Evolutionary conservation across 176 grass and related monocot species (phyloP).

Genomic region (Eleusine indica): DNA sequence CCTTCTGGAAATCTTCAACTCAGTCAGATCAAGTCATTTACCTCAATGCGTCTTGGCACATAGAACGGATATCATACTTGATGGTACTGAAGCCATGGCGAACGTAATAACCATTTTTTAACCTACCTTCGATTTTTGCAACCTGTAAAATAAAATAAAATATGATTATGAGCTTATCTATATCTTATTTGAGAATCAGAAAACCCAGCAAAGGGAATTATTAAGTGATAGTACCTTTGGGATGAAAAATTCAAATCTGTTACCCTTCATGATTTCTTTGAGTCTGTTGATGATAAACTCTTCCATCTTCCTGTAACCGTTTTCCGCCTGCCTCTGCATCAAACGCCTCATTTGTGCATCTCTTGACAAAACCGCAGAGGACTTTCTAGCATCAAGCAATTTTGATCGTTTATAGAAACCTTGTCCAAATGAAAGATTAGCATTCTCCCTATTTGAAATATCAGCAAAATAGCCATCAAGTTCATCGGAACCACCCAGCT

Average conservation of each 20-base stretch:
- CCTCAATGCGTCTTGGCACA: constrained; percentile 96
- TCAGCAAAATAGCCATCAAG: constrained; percentile 66
- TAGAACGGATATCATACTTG: constrained; percentile 90
- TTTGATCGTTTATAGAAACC: constrained; percentile 97
- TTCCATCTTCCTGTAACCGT: constrained; percentile 79
- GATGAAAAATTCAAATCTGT: constrained; percentile 81
- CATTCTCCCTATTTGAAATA: constrained; percentile 60
- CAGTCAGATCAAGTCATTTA: constrained; percentile 51
- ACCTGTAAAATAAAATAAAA: constrained; percentile 62
- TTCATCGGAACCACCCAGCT: constrained; percentile 70
- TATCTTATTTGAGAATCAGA: neutral
- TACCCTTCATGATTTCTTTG: constrained; percentile 90
- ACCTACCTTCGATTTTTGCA: constrained; percentile 89
- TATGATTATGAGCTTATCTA: neutral
- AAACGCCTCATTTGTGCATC: constrained; percentile 97
- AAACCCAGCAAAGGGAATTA: constrained; percentile 7
- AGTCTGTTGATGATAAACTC: constrained; percentile 77
- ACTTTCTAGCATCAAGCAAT: constrained; percentile 92
- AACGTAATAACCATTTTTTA: constrained; percentile 92
- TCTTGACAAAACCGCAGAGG: constrained; percentile 81
- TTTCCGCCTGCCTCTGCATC: constrained; percentile 90
- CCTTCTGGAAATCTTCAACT: constrained; percentile 25
- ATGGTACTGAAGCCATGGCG: constrained; percentile 86
- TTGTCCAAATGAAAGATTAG: constrained; percentile 76
- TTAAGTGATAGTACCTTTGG: constrained; percentile 58